Evolutionary conservation across 2,329 filamentous ascomycete genomes (phyloP).

Genomic region (Mycosphaerella arachidis): DNA sequence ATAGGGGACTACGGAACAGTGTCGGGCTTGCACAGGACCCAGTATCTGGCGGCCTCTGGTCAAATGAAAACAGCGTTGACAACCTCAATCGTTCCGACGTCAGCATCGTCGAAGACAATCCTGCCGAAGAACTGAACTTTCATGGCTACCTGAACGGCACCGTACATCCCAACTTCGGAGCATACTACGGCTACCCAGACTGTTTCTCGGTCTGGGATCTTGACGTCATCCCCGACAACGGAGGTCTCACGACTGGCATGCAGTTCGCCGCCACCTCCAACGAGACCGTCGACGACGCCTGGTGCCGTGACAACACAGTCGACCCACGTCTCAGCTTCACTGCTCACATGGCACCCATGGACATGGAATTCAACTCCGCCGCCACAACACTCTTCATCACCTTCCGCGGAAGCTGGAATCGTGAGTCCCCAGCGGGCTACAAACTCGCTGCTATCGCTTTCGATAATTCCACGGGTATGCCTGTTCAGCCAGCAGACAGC

Average conservation of each 20-base stretch:
- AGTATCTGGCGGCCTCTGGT: slow-evolving; percentile 46
- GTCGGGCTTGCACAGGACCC: slow-evolving; percentile 64
- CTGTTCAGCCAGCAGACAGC: slow-evolving; percentile 43
- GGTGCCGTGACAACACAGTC: slow-evolving; percentile 23
- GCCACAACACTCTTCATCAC: slow-evolving; percentile 59
- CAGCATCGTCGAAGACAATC: slow-evolving; percentile 55
- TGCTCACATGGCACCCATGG: slow-evolving; percentile 66
- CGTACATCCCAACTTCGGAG: slow-evolving; percentile 37
- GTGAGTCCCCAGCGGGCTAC: slow-evolving; percentile 47
- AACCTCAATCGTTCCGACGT: slow-evolving; percentile 41
- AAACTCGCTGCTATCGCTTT: slow-evolving; percentile 48
- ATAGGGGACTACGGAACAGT: slow-evolving; percentile 64
- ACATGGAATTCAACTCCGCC: slow-evolving; percentile 62
- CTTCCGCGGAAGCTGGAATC: slow-evolving; percentile 67
- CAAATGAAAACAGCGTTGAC: slow-evolving; percentile 68
- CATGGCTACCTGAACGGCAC: slow-evolving; percentile 58
- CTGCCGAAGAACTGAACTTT: slow-evolving; percentile 70
- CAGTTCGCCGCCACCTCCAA: slow-evolving; percentile 49
- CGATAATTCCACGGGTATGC: slow-evolving; percentile 38
- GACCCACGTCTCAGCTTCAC: slow-evolving; percentile 54
- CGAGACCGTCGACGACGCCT: slow-evolving; percentile 42
- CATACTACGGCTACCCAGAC: slow-evolving; percentile 66
- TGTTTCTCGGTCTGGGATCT: slow-evolving; percentile 66
- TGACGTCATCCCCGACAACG: slow-evolving; percentile 44
- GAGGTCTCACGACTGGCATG: slow-evolving; percentile 39